Percentiles rank a stretch among this genome's conserved stretches.
These are phyloP conservation scores for Naegleria gruberi DNA, from an alignment of 208 protist species.

Conservation along the genomic window DNA sequence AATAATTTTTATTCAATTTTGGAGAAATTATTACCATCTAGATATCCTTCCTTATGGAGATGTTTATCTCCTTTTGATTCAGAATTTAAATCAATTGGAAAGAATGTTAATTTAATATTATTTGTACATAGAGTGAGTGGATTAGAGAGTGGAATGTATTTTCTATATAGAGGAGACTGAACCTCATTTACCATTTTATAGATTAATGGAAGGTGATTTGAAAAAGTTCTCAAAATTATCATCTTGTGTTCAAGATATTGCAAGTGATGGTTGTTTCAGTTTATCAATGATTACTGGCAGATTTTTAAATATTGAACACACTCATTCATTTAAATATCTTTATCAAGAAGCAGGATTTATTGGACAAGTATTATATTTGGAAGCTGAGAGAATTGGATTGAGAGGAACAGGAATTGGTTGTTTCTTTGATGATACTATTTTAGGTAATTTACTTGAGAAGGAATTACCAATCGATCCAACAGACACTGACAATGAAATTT, in stretches of 20 bases:
- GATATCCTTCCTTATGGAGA: neutral
- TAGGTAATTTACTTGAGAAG: neutral
- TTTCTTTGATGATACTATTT: neutral
- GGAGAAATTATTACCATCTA: neutral
- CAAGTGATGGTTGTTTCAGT: neutral
- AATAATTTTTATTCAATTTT: neutral
- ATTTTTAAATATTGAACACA: neutral
- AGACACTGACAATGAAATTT: neutral
- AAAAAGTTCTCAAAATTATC: neutral
- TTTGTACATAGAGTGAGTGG: neutral
- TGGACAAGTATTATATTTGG: conserved; percentile 15
- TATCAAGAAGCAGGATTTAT: conserved; percentile 8
- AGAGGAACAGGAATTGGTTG: conserved; percentile 7
- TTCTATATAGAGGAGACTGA: neutral
- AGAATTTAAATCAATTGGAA: neutral
- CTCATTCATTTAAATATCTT: neutral
- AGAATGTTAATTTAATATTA: neutral
- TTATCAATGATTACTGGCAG: neutral
- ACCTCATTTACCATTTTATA: neutral
- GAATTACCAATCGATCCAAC: neutral
- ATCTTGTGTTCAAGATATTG: conserved; percentile 12
- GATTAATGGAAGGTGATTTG: neutral
- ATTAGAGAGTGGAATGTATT: neutral
- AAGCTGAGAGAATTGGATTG: neutral
- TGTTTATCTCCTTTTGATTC: neutral